Evolutionary conservation across 78 protist genomes (phyloP), one percentile per base, ranked within the genome.

Genomic region (Speleostelium caveatum): DNA sequence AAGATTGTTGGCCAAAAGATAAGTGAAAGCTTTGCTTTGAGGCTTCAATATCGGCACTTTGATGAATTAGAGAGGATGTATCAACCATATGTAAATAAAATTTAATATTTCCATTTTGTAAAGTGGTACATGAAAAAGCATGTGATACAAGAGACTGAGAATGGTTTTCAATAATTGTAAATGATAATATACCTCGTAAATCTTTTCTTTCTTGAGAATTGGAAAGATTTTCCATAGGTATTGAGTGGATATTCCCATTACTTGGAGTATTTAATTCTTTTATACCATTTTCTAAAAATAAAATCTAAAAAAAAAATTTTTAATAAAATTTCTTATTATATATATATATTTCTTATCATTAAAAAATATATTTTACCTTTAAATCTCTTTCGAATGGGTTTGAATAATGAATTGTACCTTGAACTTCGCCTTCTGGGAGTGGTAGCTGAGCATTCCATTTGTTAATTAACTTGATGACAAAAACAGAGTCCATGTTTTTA

Each of bases 11-110:
- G 10, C 41, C 79, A 22, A 83, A 55, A 42, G 39, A 6, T 7
- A 69, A 69, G 12, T 38, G 6, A 22, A 41, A 33, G 32, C 66
- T 56, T 39, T n/a, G 53, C 4, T 30, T 22, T 8, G 19, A 21
- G 8, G 80, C 77, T 16, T 68, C 41, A 32, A 2, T 56, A 69
- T 83, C 91, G 10, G 12, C 12, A 2, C 68, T 33, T 1, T 73
- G 51, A 45, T 68, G 22, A 69, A 83, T 59, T 21, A 68, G 22
- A 69, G 21, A 14, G 16, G 73, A 12, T 5, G 36, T 24, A 83
- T 83, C 91, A 42, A 58, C 19, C n/a, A 83, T 53, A 69, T 83
- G 91, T 14, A 69, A 49, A 26, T 10, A 69, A 60, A 45, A 38
- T 41, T 5, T 69, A 45, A 83, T 51, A 39, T 69, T 55, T 32